phyloP scores from a whole-genome alignment of 495 filamentous ascomycete species.

The Annulohypoxylon moriforme region DNA sequence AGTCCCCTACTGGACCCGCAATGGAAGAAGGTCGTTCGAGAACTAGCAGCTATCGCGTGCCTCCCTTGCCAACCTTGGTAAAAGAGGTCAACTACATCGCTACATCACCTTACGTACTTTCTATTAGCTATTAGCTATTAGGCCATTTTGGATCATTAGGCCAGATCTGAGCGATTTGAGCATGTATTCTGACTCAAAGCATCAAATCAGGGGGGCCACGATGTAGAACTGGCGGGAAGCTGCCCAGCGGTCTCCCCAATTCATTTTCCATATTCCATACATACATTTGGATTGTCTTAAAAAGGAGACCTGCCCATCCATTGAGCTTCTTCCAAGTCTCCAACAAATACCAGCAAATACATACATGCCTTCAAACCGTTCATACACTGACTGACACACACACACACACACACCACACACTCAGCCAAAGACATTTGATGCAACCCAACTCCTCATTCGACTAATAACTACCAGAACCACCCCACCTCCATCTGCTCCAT shows the following conservation, averaged over 20 bases:
- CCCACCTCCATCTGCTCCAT: slow-evolving; percentile 28
- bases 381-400: slow-evolving; percentile 17
- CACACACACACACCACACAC: slow-evolving; percentile 8
- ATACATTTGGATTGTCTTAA: slow-evolving; percentile 30
- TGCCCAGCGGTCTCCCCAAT: not conserved
- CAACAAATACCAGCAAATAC: slow-evolving; percentile 34
- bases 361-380: slow-evolving; percentile 1
- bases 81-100: not conserved
- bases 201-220: slow-evolving; percentile 27
- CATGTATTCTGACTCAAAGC: slow-evolving; percentile 40
- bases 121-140: not conserved
- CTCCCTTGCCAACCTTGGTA: slow-evolving; percentile 25
- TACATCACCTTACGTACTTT: slow-evolving; percentile 1
- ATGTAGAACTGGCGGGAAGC: not conserved
- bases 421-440: slow-evolving; percentile 34
- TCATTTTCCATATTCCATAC: not conserved
- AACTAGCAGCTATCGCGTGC: slow-evolving; percentile 39
- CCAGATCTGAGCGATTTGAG: slow-evolving; percentile 25
- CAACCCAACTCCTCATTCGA: slow-evolving; percentile 42
- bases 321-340: slow-evolving; percentile 37
- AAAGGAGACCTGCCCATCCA: slow-evolving; percentile 30
- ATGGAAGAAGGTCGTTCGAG: slow-evolving; percentile 41
- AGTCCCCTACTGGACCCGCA: slow-evolving; percentile 14
- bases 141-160: too few relatives aligned
- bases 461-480: slow-evolving; percentile 35